These are phyloP conservation scores for Margaritispora aquatica DNA, from an alignment of 495 filamentous ascomycete genomes.

Conservation along the genomic window DNA sequence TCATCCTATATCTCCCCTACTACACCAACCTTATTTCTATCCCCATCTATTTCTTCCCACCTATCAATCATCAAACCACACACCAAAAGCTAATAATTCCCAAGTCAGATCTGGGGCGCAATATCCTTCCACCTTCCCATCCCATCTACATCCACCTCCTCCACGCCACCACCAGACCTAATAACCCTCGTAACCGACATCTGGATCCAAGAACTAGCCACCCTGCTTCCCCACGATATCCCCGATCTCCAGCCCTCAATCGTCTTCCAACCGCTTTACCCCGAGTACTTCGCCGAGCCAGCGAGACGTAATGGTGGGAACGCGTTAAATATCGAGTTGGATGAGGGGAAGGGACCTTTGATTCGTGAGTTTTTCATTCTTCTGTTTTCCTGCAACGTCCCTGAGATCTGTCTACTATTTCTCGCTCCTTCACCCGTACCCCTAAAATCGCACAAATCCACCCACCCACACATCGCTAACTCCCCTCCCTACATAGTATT, in stretches of 20 bases:
- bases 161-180: neutral
- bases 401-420: neutral
- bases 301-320: conserved; percentile 42
- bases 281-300: conserved; percentile 28
- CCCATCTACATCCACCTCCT: neutral
- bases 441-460: neutral
- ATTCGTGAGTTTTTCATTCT: conserved; percentile 9
- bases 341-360: conserved; percentile 27
- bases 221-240: neutral
- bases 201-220: neutral
- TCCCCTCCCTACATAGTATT: neutral
- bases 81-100: neutral
- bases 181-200: conserved; percentile 1
- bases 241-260: neutral
- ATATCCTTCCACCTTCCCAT: neutral
- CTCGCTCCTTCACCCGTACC: neutral
- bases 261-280: conserved; percentile 1
- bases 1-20: too few species aligned
- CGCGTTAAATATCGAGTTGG: conserved; percentile 38
- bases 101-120: neutral
- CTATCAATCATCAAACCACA: neutral
- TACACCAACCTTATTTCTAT: too few species aligned
- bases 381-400: conserved; percentile 8
- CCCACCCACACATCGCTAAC: neutral
- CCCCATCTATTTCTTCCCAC: too few species aligned